Conservation (phyloP, 768 basidiomycete genomes). For the Grammothele lineata region DNA sequence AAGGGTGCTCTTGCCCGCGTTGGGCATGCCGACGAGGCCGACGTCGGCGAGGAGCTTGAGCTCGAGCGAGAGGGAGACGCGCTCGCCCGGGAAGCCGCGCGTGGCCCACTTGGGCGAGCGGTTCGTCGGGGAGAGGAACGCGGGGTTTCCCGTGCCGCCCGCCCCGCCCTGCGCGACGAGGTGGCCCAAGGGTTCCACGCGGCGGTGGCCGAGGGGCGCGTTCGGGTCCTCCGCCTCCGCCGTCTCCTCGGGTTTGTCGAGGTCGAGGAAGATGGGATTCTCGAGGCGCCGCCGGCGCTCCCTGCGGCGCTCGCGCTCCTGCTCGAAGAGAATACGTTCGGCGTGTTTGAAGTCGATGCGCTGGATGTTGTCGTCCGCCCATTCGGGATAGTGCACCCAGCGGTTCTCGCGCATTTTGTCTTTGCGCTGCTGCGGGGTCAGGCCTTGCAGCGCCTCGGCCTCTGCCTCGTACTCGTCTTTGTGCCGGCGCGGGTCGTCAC, state of each 20-base stretch:
- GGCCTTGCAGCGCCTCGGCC: constrained; percentile 49
- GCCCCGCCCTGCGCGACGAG: constrained; percentile 72
- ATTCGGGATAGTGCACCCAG: constrained; percentile 81
- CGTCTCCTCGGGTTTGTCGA: constrained; percentile 48
- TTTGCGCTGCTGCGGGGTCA: constrained; percentile 44
- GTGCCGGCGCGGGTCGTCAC: constrained; percentile 59
- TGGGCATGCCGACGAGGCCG: constrained; percentile 95
- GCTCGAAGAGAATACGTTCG: constrained; percentile 52
- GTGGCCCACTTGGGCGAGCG: constrained; percentile 88
- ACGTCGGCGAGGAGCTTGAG: constrained; percentile 93
- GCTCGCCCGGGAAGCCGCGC: constrained; percentile 70
- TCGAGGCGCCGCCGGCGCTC: constrained; percentile 38
- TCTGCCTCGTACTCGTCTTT: constrained; percentile 74
- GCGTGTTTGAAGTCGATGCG: constrained; percentile 70
- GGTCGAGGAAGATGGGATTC: constrained; percentile 52
- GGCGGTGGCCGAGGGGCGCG: constrained; percentile 60
- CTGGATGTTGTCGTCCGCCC: constrained; percentile 55
- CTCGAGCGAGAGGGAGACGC: constrained; percentile 80
- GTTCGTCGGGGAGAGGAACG: constrained; percentile 63
- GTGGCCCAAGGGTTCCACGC: constrained; percentile 50
- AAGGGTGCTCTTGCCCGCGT: constrained; percentile 90
- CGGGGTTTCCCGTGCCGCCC: constrained; percentile 87
- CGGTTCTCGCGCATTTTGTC: constrained; percentile 59
- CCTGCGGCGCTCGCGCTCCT: constrained; percentile 57
- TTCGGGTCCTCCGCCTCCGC: constrained; percentile 38